Base-by-base conservation (phyloP, 495 filamentous ascomycete species). In the Hypoxylon trugodes region DNA sequence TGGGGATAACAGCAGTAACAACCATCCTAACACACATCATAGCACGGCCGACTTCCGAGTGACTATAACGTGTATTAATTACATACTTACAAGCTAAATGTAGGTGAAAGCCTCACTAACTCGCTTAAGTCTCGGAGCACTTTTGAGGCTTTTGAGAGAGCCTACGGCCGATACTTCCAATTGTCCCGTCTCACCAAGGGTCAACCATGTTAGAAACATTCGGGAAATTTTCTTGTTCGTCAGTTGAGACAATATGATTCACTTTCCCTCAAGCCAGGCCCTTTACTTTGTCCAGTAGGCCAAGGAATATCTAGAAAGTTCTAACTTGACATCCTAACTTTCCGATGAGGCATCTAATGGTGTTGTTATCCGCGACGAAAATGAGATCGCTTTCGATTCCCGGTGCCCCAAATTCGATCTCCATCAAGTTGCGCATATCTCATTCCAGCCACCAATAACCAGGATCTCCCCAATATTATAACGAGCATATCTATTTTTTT, bases 221-320 rank as follows among this genome's bases (percentile, higher is more conserved):
- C 16, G 26, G 26, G 26, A 33, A 25, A n/a, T n/a, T 19, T 48
- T 48, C 42, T 21, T 28, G 0, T 4, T 57, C 15, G 41, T 30
- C 53, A 30, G 13, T 36, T 35, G 22, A 48, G 22, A 47, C 32
- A 57, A 28, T 42, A 24, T 57, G 24, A 21, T 37, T 47, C 33
- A 57, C n/a, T 16, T 30, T n/a, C 21, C 21, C 21, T 12, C 21
- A 21, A 37, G 28, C 7, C 21, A 24, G 28, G 33, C 32, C 32
- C 16, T 24, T 48, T n/a, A 9, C 28, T 28, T 21, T n/a, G 6
- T n/a, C 9, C 21, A 19, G 22, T 6, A 18, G 6, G n/a, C 8
- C 2, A 45, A 38, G 13, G 16, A 30, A 35, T 21, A 16, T 18
- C 35, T 55, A 32, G 42, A 30, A 57, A n/a, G 3, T 38, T 37